A percentile compares a stretch with the other conserved stretches of the same genome.
phyloP scores from a whole-genome alignment of 2,329 filamentous ascomycete genomes.

The Diaporthe caulivora region DNA sequence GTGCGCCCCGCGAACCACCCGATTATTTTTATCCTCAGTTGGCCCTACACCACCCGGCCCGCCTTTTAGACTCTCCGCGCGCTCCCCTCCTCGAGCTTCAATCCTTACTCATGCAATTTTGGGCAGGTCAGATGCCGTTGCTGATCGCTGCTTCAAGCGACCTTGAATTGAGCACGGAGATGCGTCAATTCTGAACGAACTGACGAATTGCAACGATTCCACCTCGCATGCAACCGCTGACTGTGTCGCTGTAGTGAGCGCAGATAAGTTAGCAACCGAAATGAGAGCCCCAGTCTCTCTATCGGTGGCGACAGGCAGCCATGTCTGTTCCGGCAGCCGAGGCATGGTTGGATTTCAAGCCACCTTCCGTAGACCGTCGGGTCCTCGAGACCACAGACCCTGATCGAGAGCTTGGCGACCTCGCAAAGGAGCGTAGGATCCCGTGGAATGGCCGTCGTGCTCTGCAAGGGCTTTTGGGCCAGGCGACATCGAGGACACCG shows the following conservation, averaged over 20 bases:
- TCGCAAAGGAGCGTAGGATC: slow-evolving; percentile 19
- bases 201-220: slow-evolving; percentile 1
- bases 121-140: slow-evolving; percentile 4
- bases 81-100: slow-evolving; percentile 24
- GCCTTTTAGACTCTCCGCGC: slow-evolving; percentile 25
- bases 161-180: background rate
- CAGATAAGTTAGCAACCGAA: slow-evolving; percentile 23
- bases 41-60: slow-evolving; percentile 25
- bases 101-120: slow-evolving; percentile 8
- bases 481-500: slow-evolving; percentile 2
- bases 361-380: slow-evolving; percentile 10
- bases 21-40: slow-evolving; percentile 40
- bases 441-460: background rate
- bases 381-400: slow-evolving; percentile 2
- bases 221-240: slow-evolving; percentile 1
- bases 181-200: background rate
- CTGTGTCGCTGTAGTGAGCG: background rate
- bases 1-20: slow-evolving; percentile 30
- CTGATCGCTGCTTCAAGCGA: background rate
- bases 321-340: slow-evolving; percentile 18
- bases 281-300: slow-evolving; percentile 20
- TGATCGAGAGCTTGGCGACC: slow-evolving; percentile 10
- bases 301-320: slow-evolving; percentile 21
- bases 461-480: background rate
- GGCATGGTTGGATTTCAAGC: slow-evolving; percentile 4